A percentile compares a stretch with the other conserved stretches of the same genome.
Conservation (phyloP, 140 eudicot genomes). For the Senecio squalidus region DNA sequence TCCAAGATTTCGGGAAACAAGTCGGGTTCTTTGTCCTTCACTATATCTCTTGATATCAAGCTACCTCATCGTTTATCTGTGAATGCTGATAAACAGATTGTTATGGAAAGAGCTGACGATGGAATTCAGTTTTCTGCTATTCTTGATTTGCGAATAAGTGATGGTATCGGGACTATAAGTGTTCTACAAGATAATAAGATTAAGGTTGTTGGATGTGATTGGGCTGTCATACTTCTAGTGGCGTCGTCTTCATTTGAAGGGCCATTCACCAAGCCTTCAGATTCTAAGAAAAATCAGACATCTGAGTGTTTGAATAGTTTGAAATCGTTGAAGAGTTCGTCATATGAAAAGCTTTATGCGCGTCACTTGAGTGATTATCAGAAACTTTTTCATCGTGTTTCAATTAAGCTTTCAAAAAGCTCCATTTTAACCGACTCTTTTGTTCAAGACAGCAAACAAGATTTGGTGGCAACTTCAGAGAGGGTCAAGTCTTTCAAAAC, state of each 20-base stretch:
- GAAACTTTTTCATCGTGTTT: slow-evolving; percentile 63
- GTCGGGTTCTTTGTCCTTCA: slow-evolving; percentile 4
- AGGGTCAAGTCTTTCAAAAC: slow-evolving; percentile 59
- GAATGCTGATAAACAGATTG: slow-evolving; percentile 53
- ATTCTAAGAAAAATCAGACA: slow-evolving; percentile 56
- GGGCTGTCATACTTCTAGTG: slow-evolving; percentile 52
- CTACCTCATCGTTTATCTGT: slow-evolving; percentile 37
- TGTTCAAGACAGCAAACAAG: background rate
- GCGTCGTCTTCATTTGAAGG: slow-evolving; percentile 76
- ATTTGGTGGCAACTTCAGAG: slow-evolving; percentile 44
- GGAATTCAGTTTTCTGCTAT: slow-evolving; percentile 57
- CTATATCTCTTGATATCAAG: background rate
- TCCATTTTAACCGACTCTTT: no score
- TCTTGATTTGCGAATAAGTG: slow-evolving; percentile 65
- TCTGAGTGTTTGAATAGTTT: slow-evolving; percentile 35
- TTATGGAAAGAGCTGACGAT: slow-evolving; percentile 54
- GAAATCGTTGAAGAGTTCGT: slow-evolving; percentile 29
- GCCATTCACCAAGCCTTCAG: slow-evolving; percentile 57
- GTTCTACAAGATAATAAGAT: slow-evolving; percentile 49
- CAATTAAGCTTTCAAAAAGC: slow-evolving; percentile 56
- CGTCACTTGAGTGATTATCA: slow-evolving; percentile 76
- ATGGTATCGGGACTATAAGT: slow-evolving; percentile 28
- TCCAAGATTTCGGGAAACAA: slow-evolving; percentile 1
- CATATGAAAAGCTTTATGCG: slow-evolving; percentile 53
- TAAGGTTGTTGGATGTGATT: slow-evolving; percentile 47